These are phyloP conservation scores for Dissoconium aciculare DNA, from an alignment of 2,329 filamentous ascomycete species.

Conservation along the genomic window DNA sequence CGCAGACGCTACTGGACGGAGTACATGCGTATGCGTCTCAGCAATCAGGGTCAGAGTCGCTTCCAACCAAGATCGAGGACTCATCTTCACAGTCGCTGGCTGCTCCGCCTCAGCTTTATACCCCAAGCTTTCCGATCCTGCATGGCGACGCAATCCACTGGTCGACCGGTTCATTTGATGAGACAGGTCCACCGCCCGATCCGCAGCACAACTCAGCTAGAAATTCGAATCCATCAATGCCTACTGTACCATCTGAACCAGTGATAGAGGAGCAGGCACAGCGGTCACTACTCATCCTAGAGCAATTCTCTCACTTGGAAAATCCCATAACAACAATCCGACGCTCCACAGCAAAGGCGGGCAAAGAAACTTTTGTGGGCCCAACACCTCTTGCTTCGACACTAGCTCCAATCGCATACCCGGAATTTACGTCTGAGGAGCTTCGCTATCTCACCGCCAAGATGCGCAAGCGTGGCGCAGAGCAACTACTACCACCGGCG, in stretches of 20 bases:
- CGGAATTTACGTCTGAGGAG: constrained; percentile 38
- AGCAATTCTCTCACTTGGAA: constrained; percentile 22
- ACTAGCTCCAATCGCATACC: constrained; percentile 31
- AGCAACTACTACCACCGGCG: constrained; percentile 22
- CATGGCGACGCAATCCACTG: no score
- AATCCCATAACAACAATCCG: constrained; percentile 12
- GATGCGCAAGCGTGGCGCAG: constrained; percentile 27
- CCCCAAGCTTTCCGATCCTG: no score
- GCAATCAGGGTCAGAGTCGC: no score
- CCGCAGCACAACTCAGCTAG: no score
- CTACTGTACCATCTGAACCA: no score
- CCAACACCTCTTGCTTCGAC: constrained; percentile 44
- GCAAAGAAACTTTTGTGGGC: constrained; percentile 26
- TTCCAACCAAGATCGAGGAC: no score
- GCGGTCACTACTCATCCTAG: constrained; percentile 21
- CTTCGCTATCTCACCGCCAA: constrained; percentile 39
- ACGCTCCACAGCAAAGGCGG: constrained; percentile 9
- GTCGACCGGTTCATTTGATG: no score
- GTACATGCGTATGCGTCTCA: constrained; percentile 30
- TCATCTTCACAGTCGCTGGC: no score
- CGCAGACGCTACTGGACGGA: constrained; percentile 21
- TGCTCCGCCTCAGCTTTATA: no score
- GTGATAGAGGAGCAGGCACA: constrained; percentile 20
- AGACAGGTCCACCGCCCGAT: no score
- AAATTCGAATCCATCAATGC: no score